Conservation (phyloP, 208 protist genomes). For the Crithidia brevicula region DNA sequence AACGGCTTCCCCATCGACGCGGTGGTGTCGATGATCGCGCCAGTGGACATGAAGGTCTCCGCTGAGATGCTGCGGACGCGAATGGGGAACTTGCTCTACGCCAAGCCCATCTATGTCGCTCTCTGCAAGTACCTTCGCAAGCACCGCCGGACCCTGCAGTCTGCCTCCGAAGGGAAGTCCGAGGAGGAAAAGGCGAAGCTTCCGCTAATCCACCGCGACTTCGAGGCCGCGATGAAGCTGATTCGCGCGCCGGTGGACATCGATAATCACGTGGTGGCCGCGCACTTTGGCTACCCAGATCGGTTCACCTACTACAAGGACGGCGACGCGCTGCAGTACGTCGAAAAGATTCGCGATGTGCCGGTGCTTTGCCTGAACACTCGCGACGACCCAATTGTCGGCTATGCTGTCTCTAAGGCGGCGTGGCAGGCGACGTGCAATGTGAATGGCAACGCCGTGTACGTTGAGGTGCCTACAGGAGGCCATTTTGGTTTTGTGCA, state of each 20-base stretch:
- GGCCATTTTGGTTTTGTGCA: conserved; percentile 69
- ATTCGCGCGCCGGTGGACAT: conserved; percentile 38
- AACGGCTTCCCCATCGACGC: conserved; percentile 30
- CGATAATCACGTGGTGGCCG: conserved; percentile 45
- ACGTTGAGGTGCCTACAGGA: conserved; percentile 58
- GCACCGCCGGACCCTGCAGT: conserved; percentile 37
- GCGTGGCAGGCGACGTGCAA: conserved; percentile 47
- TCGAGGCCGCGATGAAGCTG: conserved; percentile 14
- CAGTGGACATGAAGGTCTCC: conserved; percentile 51
- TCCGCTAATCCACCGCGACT: conserved; percentile 21
- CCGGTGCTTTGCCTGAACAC: conserved; percentile 54
- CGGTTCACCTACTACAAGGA: conserved; percentile 54
- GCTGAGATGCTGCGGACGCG: conserved; percentile 32
- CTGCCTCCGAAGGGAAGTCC: conserved; percentile 26
- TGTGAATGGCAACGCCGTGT: conserved; percentile 38
- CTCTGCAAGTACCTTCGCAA: conserved; percentile 46
- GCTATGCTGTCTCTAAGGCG: conserved; percentile 18
- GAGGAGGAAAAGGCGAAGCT: conserved; percentile 20
- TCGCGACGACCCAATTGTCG: conserved; percentile 61
- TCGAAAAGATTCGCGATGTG: conserved; percentile 29
- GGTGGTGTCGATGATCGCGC: conserved; percentile 39
- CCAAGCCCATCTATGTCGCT: conserved; percentile 30
- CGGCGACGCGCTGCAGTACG: conserved; percentile 36
- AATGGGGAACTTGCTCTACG: conserved; percentile 41
- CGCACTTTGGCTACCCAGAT: conserved; percentile 52